phyloP scores from a whole-genome alignment of 2,329 filamentous ascomycete species.

The Coleophoma cylindrospora region DNA sequence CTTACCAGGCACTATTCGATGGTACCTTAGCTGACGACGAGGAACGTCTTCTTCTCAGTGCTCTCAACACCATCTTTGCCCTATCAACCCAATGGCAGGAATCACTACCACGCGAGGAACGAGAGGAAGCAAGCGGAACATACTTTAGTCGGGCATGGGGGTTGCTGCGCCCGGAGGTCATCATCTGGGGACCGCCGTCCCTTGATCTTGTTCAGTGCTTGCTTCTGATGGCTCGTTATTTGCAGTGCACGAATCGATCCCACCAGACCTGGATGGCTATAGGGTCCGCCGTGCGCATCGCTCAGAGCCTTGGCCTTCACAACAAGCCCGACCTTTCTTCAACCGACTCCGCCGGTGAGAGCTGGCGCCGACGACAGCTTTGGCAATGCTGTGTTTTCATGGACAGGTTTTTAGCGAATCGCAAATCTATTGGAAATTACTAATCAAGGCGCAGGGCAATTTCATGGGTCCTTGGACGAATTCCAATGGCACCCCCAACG shows the following conservation, averaged over 20 bases:
- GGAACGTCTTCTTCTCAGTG: constrained; percentile 37
- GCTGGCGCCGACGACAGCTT: constrained; percentile 24
- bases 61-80: constrained; percentile 41
- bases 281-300: constrained; percentile 39
- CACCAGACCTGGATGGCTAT: constrained; percentile 46
- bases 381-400: constrained; percentile 34
- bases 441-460: not conserved
- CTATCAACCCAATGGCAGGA: constrained; percentile 38
- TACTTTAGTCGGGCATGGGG: constrained; percentile 39
- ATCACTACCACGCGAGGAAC: constrained; percentile 31
- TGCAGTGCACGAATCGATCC: constrained; percentile 41
- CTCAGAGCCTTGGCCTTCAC: constrained; percentile 40
- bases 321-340: constrained; percentile 31
- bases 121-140: constrained; percentile 32
- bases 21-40: constrained; percentile 30
- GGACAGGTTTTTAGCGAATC: constrained; percentile 28
- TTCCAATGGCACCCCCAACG: not conserved
- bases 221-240: constrained; percentile 40
- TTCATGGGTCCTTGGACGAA: not conserved
- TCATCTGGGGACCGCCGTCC: constrained; percentile 34
- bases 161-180: constrained; percentile 33
- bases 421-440: not conserved
- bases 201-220: constrained; percentile 40
- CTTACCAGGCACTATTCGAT: constrained; percentile 36
- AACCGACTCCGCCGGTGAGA: constrained; percentile 13